phyloP scores from a whole-genome alignment of 2,329 filamentous ascomycete species.

The Pseudocercospora crystallina region DNA sequence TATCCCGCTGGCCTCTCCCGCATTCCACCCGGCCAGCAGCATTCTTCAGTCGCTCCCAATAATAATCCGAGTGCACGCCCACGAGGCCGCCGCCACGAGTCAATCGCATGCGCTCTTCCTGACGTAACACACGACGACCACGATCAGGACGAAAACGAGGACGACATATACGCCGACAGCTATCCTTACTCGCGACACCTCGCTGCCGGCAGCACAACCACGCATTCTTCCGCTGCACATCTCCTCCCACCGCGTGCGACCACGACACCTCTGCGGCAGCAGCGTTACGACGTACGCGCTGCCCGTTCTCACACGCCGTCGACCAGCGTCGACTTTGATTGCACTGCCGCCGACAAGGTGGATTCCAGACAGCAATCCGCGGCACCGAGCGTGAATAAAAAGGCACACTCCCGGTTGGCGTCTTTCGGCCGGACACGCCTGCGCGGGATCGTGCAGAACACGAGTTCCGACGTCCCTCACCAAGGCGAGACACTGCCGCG shows the following conservation, averaged over 20 bases:
- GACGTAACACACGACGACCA: slow-evolving; percentile 11
- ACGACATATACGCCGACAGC: neutral
- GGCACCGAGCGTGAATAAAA: slow-evolving; percentile 28
- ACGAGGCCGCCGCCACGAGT: slow-evolving; percentile 22
- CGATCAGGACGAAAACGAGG: neutral
- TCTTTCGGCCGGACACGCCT: slow-evolving; percentile 32
- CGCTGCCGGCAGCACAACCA: neutral
- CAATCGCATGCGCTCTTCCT: slow-evolving; percentile 20
- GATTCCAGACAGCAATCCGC: slow-evolving; percentile 30
- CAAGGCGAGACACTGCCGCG: slow-evolving; percentile 31
- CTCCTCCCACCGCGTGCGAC: neutral
- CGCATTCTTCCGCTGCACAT: neutral
- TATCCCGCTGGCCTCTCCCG: slow-evolving; percentile 12
- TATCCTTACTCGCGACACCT: neutral
- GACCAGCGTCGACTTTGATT: neutral
- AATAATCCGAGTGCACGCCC: slow-evolving; percentile 6
- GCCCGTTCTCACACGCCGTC: neutral
- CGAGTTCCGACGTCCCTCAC: slow-evolving; percentile 11
- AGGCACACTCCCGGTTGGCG: slow-evolving; percentile 34
- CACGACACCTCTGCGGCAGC: neutral
- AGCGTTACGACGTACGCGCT: neutral
- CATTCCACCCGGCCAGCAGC: slow-evolving; percentile 21
- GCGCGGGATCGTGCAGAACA: slow-evolving; percentile 26
- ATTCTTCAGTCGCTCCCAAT: slow-evolving; percentile 16
- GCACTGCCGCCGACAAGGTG: slow-evolving; percentile 30